Base-by-base conservation (phyloP, 768 basidiomycete genomes). In the Serendipita sp. region DNA sequence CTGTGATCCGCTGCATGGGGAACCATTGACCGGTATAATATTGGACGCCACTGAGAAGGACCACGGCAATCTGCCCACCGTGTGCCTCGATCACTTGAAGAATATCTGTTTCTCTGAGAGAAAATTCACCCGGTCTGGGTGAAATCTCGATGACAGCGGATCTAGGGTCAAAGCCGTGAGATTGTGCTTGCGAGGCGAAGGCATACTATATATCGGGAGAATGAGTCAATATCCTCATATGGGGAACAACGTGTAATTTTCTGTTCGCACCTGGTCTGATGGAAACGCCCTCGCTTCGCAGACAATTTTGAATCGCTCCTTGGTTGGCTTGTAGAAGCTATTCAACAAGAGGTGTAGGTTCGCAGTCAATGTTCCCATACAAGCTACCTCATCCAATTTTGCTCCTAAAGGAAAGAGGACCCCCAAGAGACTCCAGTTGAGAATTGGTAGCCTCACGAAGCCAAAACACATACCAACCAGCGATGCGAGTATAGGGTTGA, bases 21-120 rank as follows among this genome's bases (percentile, higher is more conserved):
- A 99, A 98, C 74, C 78, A 83, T 72, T 99, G 94, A 14, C 94
- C 96, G 24, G 92, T 95, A 75, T 97, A 99, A 75, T 93, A 99
- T 73, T 98, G 95, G 34, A 98, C 84, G 2, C 95, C 91, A 62
- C 88, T 85, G 70, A 99, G 88, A 64, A 97, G 80, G 64, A 98
- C 91, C 42, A 99, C 79, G 31, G 96, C 89, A 66, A 97, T 91
- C 48, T 78, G 78, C 58, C 79, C 67, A 16, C 89, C 90, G 70
- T 93, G 81, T 66, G 80, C 77, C 58, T 81, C 79, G 68, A 99
- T 84, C 51, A 75, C 75, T 62, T 80, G 77, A 38, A 97, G 75
- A 68, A 98, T 94, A 72, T 99, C 96, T 69, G 88, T 82, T 69
- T 88, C 88, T 66, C 92, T 82, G 64, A 99, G 81, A 24, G 77